Conservation (phyloP, 1,284 basidiomycete genomes). For the Pseudozyma tsukubaensis region DNA sequence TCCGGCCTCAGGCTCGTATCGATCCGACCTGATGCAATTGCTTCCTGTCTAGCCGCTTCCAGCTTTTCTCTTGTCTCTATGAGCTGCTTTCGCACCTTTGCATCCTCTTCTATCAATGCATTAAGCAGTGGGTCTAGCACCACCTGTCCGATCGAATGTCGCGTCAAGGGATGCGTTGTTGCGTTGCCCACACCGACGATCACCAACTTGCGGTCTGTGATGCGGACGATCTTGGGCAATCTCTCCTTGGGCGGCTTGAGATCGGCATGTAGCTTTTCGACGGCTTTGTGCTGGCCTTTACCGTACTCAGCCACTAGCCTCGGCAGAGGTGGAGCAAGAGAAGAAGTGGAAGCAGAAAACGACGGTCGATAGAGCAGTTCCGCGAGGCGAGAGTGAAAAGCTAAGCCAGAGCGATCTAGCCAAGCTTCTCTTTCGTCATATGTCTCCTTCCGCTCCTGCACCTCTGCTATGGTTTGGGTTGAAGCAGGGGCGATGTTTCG, state of each 20-base stretch:
- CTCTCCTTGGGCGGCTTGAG: constrained; percentile 11
- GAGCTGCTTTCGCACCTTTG: background rate
- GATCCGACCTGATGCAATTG: background rate
- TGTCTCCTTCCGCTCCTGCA: background rate
- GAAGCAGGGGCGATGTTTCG: constrained; percentile 2
- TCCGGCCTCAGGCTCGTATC: background rate
- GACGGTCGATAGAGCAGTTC: constrained; percentile 20
- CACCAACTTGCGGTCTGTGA: constrained; percentile 17
- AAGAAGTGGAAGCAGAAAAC: constrained; percentile 20
- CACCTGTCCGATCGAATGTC: constrained; percentile 42
- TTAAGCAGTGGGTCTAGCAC: constrained; percentile 25
- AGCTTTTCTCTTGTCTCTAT: constrained; percentile 1
- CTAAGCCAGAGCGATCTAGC: constrained; percentile 21
- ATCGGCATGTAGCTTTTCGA: constrained; percentile 17
- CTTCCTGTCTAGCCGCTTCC: constrained; percentile 5
- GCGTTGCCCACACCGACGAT: constrained; percentile 39
- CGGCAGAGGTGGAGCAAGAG: constrained; percentile 1
- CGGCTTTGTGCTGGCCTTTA: constrained; percentile 32
- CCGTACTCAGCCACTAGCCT: constrained; percentile 43
- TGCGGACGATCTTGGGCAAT: constrained; percentile 8
- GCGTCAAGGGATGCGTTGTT: constrained; percentile 41
- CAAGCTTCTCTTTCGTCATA: constrained; percentile 8
- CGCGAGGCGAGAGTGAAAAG: constrained; percentile 32
- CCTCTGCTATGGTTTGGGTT: background rate
- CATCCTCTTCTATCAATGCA: constrained; percentile 11